A percentile compares a stretch with the other conserved stretches of the same genome.
phyloP scores from a whole-genome alignment of 2,329 filamentous ascomycete species.

The Penicillium sp. region DNA sequence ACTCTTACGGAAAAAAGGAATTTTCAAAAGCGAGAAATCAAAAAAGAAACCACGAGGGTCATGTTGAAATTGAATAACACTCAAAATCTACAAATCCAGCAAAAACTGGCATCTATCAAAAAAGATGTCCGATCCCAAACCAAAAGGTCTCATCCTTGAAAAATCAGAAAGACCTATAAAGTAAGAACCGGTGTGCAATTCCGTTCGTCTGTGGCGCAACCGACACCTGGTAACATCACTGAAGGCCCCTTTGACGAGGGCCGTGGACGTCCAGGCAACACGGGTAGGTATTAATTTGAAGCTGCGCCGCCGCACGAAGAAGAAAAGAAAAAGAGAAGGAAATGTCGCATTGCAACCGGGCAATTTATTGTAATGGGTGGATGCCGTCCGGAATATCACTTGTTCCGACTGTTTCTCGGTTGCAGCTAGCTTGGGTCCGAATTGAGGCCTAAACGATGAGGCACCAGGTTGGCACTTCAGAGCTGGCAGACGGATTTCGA shows the following conservation, averaged over 20 bases:
- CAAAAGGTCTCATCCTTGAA: conserved; percentile 42
- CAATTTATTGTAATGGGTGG: conserved; percentile 22
- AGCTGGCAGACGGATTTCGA: too few species aligned
- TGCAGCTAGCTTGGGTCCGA: neutral
- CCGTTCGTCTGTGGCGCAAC: conserved; percentile 69
- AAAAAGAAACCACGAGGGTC: too few species aligned
- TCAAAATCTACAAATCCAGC: neutral
- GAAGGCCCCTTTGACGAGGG: conserved; percentile 19
- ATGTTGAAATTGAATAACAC: too few species aligned
- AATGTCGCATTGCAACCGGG: conserved; percentile 2
- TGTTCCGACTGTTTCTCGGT: conserved; percentile 9
- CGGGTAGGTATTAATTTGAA: conserved; percentile 56
- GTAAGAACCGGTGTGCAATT: conserved; percentile 67
- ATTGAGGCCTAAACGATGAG: too few species aligned
- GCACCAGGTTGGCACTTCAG: too few species aligned
- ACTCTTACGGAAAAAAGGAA: too few species aligned
- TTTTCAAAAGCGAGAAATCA: too few species aligned
- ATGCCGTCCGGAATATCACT: conserved; percentile 8
- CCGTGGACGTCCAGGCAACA: conserved; percentile 67
- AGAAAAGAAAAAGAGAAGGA: conserved; percentile 49
- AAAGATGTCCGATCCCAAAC: conserved; percentile 53
- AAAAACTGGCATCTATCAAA: neutral
- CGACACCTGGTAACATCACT: conserved; percentile 62
- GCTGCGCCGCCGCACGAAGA: conserved; percentile 77
- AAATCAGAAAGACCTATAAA: conserved; percentile 44